Evolutionary conservation across 2,329 filamentous ascomycete species (phyloP), one percentile per base, ranked within the genome.

Genomic region (Claviceps capensis): DNA sequence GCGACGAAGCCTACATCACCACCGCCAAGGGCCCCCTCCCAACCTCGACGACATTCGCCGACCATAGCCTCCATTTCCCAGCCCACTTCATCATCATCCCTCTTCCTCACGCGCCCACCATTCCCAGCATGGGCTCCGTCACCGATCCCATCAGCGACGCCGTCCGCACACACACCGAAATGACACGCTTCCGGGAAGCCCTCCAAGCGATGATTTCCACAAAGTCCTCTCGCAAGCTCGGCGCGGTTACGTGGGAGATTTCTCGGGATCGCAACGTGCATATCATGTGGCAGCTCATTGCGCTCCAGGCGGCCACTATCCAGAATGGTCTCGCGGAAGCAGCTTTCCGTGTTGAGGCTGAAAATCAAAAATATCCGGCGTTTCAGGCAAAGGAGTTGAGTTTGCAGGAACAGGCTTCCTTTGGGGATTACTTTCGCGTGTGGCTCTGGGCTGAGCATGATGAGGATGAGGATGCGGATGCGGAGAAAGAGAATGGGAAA

Each of bases 81-180:
- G 79, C 82, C 19, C 93, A 98, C 66, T 81, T 95, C 61, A 82
- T 98, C 55, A 91, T 98, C 61, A 91, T 96, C 54, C 90, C 93
- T 0, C 76, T 95, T 22, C 78, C 83, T 6, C 93, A 98, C 63
- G 77, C 85, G 7, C 81, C 90, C 0, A 93, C 87, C 0, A 72
- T 95, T 5, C 71, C 79, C 19, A 69, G 77, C 2, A 87, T 95
- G 62, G 72, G 79, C 45, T 73, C 79, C 48, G 66, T 73, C 1
- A 59, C 68, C 14, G 72, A 73, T 40, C 68, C 73, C 0, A 72
- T 79, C 7, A 71, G 73, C 16, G 74, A 76, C 5, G 78, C 82
- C 3, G 71, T 72, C 9, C 76, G 74, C 23, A 86, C 87, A 0
- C 85, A 81, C 60, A 68, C 69, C 9, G 93, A 98, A 67, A 96